These are phyloP conservation scores for Orbilia ellipsospora DNA, from an alignment of 2,329 filamentous ascomycete species.

Conservation along the genomic window DNA sequence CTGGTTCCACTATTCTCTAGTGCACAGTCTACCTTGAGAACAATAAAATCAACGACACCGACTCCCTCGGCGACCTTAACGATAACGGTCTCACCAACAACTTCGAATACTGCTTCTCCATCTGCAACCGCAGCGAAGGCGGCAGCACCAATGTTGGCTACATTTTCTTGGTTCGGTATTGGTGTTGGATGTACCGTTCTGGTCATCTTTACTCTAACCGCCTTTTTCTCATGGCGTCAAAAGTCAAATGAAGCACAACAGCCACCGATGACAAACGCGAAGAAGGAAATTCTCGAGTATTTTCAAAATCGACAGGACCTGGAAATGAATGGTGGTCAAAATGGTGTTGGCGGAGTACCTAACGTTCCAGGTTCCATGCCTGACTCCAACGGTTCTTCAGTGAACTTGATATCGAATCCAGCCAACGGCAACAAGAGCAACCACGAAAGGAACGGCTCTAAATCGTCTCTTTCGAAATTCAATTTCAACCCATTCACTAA, in stretches of 20 bases:
- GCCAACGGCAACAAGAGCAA: not conserved
- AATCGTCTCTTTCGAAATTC: slow-evolving; percentile 22
- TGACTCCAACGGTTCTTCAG: slow-evolving; percentile 17
- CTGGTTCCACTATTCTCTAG: slow-evolving; percentile 24
- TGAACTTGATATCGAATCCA: slow-evolving; percentile 18
- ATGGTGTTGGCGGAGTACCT: no score
- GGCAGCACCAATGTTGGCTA: slow-evolving; percentile 32
- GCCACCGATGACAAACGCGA: slow-evolving; percentile 27
- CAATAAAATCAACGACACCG: slow-evolving; percentile 13
- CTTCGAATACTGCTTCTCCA: slow-evolving; percentile 7
- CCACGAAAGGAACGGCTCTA: slow-evolving; percentile 18
- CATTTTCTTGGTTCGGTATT: slow-evolving; percentile 42
- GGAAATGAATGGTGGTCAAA: not conserved
- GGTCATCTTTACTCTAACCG: slow-evolving; percentile 28
- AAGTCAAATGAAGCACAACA: slow-evolving; percentile 14
- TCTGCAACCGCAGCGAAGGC: slow-evolving; percentile 2
- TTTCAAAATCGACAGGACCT: slow-evolving; percentile 17
- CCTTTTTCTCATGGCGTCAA: slow-evolving; percentile 24
- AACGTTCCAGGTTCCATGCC: not conserved
- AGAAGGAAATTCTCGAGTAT: slow-evolving; percentile 32
- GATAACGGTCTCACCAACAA: not conserved
- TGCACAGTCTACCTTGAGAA: slow-evolving; percentile 18
- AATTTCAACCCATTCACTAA: slow-evolving; percentile 29
- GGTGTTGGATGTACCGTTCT: slow-evolving; percentile 38
- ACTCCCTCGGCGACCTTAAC: not conserved